phyloP scores from a whole-genome alignment of 2,329 filamentous ascomycete species.

The Reticulascus tulasneorum region DNA sequence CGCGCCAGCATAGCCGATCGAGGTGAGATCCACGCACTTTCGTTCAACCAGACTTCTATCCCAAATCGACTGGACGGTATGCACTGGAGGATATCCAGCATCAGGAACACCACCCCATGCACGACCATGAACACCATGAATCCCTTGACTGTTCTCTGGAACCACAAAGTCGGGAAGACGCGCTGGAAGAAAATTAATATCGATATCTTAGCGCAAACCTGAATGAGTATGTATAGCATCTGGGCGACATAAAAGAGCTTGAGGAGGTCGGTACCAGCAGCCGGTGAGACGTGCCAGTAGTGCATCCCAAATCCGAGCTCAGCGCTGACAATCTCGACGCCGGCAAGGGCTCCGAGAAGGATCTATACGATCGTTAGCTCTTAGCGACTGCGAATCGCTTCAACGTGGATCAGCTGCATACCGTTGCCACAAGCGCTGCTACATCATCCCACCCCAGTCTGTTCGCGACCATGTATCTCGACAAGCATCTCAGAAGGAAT shows the following conservation, averaged over 20 bases:
- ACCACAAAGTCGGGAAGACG: slow-evolving; percentile 16
- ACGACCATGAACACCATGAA: slow-evolving; percentile 13
- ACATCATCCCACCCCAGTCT: slow-evolving; percentile 17
- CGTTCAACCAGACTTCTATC: slow-evolving; percentile 10
- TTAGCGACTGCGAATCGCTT: no score
- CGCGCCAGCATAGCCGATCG: slow-evolving; percentile 61
- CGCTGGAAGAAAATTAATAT: slow-evolving; percentile 20
- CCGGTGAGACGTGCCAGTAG: slow-evolving; percentile 19
- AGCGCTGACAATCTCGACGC: slow-evolving; percentile 16
- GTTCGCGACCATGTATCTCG: slow-evolving; percentile 11
- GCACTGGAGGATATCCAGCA: slow-evolving; percentile 18
- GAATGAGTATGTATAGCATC: slow-evolving; percentile 20
- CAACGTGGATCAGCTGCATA: slow-evolving; percentile 1
- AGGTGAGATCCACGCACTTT: slow-evolving; percentile 57
- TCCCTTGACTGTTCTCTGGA: slow-evolving; percentile 12
- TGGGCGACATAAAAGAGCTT: slow-evolving; percentile 17
- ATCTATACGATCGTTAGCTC: slow-evolving; percentile 4
- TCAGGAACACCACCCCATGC: slow-evolving; percentile 16
- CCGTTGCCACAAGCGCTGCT: slow-evolving; percentile 9
- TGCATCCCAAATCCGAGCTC: slow-evolving; percentile 18
- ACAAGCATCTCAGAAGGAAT: slow-evolving; percentile 15
- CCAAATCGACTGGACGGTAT: slow-evolving; percentile 15
- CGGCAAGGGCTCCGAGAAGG: slow-evolving; percentile 12
- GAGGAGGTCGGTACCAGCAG: slow-evolving; percentile 6
- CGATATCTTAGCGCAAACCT: slow-evolving; percentile 20